A percentile compares a stretch with the other conserved stretches of the same genome.
Evolutionary conservation across 1,284 basidiomycete genomes (phyloP).

Genomic region (Clitocybe nebularis): DNA sequence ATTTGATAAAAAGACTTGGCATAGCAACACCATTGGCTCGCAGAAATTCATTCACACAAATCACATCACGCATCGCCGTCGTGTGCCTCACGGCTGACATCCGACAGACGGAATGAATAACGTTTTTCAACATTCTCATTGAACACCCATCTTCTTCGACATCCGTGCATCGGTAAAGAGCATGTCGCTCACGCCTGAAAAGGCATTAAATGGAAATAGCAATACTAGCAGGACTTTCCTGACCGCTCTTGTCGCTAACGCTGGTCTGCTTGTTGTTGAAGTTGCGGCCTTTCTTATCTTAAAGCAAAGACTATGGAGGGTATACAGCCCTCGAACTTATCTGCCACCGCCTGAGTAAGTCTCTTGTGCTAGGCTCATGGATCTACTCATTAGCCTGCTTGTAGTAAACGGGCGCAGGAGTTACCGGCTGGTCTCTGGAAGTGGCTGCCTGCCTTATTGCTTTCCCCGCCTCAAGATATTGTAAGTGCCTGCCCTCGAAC

Average conservation of each 20-base stretch:
- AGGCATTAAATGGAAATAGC: slow-evolving; percentile 22
- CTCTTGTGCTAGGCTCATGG: background rate
- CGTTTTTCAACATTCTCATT: too few species aligned
- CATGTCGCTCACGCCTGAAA: slow-evolving; percentile 23
- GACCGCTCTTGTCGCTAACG: slow-evolving; percentile 54
- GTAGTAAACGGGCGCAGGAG: slow-evolving; percentile 41
- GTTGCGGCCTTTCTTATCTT: slow-evolving; percentile 51
- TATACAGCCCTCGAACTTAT: slow-evolving; percentile 57
- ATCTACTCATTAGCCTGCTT: slow-evolving; percentile 4
- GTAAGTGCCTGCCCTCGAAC: slow-evolving; percentile 27
- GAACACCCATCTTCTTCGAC: too few species aligned
- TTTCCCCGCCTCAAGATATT: slow-evolving; percentile 37
- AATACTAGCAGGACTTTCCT: slow-evolving; percentile 45
- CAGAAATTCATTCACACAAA: background rate
- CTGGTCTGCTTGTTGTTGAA: slow-evolving; percentile 47
- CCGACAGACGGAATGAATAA: too few species aligned
- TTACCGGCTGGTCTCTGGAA: slow-evolving; percentile 39
- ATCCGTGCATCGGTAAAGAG: background rate
- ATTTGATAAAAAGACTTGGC: background rate
- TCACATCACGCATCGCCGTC: background rate
- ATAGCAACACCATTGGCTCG: background rate
- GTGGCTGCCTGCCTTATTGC: slow-evolving; percentile 44
- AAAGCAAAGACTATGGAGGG: slow-evolving; percentile 40
- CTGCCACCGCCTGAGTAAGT: slow-evolving; percentile 48
- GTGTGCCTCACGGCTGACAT: background rate